Evolutionary conservation across 1,284 basidiomycete species (phyloP), one percentile per base, ranked within the genome.

Genomic region (Cerrena zonata): DNA sequence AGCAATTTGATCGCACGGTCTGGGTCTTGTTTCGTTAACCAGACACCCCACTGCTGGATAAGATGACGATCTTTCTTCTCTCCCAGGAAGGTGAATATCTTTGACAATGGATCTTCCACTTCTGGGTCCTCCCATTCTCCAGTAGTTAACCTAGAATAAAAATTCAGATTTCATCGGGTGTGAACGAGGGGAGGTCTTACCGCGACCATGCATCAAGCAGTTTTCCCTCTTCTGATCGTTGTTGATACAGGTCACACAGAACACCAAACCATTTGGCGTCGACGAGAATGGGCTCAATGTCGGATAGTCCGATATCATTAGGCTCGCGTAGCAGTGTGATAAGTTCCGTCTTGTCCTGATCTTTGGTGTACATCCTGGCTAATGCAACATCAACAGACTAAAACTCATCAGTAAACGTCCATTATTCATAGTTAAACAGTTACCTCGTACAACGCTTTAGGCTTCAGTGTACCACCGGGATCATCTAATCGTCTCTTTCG

Each of bases 311-410:
- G 45, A 87, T 74, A 53, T 76, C 68, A 58, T 84, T 81, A 1
- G 79, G 71, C 27, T 76, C 75, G 26, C 79, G 73, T 4, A 93
- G 68, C 2, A 92, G 70, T 2, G 73, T 69, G 27, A 80, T 75
- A 13, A 92, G 72, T 45, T 89, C 86, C 12, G 76, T 66, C 52
- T 81, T 81, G 38, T 79, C 63, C 1, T 53, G 77, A n/a, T 73
- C 69, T 51, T 80, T 74, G 0, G 85, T 81, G 23, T 86, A 80
- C 5, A 94, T 70, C 61, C 87, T 87, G 15, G 80, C 84, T 0
- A 94, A 77, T 0, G 87, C 83, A 0, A 91, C 94, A 59, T 94
- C 92, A 22, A 94, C 81, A 36, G 87, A 77, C 84, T 89, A 58
- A n/a, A 22, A 2, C 5, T n/a, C 44, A 40, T 46, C 34, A n/a